Evolutionary conservation across 108 stramenopile species (phyloP).

Genomic region (Schizochytrium sp.): DNA sequence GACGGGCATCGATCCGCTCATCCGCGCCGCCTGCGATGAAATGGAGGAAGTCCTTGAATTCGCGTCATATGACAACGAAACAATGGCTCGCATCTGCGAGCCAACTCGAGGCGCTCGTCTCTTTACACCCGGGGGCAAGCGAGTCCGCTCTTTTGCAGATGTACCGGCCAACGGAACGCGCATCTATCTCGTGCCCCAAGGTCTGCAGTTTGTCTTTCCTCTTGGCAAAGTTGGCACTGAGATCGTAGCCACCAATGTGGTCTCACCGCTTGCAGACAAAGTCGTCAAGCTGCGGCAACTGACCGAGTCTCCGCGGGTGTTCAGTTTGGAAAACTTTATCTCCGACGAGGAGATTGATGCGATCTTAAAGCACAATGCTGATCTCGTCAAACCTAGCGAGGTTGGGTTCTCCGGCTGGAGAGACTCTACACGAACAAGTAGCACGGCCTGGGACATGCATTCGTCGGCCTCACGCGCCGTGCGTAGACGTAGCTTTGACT

Average conservation of each 20-base stretch:
- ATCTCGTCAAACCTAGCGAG: conserved; percentile 38
- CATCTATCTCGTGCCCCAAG: conserved; percentile 14
- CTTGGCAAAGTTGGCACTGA: conserved; percentile 34
- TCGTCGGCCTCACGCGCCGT: not conserved
- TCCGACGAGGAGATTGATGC: conserved; percentile 34
- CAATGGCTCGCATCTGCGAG: not conserved
- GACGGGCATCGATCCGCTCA: not conserved
- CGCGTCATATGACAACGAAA: not conserved
- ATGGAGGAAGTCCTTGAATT: not conserved
- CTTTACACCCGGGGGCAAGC: not conserved
- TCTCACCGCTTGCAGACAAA: not conserved
- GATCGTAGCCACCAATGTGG: not conserved
- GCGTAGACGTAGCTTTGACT: conserved; percentile 49
- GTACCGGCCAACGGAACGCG: not conserved
- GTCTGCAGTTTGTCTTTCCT: conserved; percentile 51
- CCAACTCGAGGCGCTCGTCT: not conserved
- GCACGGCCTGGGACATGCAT: not conserved
- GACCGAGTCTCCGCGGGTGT: conserved; percentile 23
- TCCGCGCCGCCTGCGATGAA: not conserved
- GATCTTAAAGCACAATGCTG: conserved; percentile 23
- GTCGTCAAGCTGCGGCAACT: not conserved
- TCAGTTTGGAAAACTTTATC: conserved; percentile 47
- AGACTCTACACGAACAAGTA: not conserved
- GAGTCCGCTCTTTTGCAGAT: not conserved
- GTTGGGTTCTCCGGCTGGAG: conserved; percentile 39